Conservation (phyloP, 495 filamentous ascomycete species). For the Aspergillus campestris region DNA sequence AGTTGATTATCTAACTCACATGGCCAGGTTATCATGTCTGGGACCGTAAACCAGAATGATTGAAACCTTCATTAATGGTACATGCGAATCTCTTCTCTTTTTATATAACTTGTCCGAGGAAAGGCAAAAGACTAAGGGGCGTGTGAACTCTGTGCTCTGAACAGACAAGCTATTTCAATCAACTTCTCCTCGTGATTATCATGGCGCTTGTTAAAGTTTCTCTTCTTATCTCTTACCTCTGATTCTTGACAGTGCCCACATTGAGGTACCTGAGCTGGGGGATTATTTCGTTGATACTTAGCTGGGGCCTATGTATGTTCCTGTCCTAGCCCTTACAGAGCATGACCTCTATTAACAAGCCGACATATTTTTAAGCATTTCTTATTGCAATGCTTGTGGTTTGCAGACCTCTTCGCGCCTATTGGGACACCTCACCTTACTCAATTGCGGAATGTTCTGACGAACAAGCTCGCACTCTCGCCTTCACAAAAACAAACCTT, state of each 20-base stretch:
- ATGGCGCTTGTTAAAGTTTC: slow-evolving; percentile 4
- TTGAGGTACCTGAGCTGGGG: neutral
- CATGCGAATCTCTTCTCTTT: too few species aligned
- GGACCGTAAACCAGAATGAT: neutral
- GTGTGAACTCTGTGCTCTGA: neutral
- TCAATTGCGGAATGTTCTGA: neutral
- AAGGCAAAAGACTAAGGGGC: too few species aligned
- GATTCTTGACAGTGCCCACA: neutral
- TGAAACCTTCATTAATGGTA: neutral
- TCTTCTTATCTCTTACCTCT: slow-evolving; percentile 1
- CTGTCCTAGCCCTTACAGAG: too few species aligned
- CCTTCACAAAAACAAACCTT: too few species aligned
- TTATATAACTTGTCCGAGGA: too few species aligned
- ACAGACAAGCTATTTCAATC: slow-evolving; percentile 1
- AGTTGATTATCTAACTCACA: too few species aligned
- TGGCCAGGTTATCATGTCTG: neutral
- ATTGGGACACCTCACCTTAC: neutral
- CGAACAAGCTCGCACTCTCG: neutral
- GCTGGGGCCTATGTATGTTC: slow-evolving; percentile 1
- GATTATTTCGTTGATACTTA: neutral
- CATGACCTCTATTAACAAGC: too few species aligned
- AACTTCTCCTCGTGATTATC: slow-evolving; percentile 1
- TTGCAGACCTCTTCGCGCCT: slow-evolving; percentile 1
- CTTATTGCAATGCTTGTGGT: neutral
- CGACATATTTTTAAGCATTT: neutral